A percentile compares a stretch with the other conserved stretches of the same genome.
These are phyloP conservation scores for Amanita pallidorosea DNA, from an alignment of 768 basidiomycete species.

Conservation along the genomic window DNA sequence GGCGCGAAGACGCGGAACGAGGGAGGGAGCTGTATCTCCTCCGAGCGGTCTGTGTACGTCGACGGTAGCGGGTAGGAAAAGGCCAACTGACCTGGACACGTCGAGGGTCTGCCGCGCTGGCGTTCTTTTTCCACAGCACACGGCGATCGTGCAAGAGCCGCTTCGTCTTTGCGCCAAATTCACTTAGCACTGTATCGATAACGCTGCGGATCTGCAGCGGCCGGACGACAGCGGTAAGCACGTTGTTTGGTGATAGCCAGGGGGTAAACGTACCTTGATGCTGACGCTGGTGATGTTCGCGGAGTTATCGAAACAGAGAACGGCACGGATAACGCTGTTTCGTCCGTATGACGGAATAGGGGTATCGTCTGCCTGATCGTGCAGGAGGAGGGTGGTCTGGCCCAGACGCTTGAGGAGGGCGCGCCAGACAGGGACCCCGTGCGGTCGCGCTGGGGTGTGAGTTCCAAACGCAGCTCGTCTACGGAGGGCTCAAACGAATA, in stretches of 20 bases:
- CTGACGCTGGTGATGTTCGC: conserved; percentile 29
- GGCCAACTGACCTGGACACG: conserved; percentile 22
- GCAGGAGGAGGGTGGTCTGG: conserved; percentile 29
- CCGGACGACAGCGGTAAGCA: no score
- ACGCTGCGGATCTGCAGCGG: conserved; percentile 25
- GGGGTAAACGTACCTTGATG: conserved; percentile 27
- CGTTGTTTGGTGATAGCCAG: no score
- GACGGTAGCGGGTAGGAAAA: conserved; percentile 37
- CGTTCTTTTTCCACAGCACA: conserved; percentile 25
- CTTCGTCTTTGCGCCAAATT: conserved; percentile 24
- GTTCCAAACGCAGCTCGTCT: conserved; percentile 44
- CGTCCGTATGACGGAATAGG: conserved; percentile 35
- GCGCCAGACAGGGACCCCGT: conserved; percentile 20
- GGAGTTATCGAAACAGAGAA: conserved; percentile 27
- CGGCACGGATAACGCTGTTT: conserved; percentile 27
- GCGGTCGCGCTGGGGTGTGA: conserved; percentile 24
- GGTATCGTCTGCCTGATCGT: conserved; percentile 32
- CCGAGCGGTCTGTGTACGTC: conserved; percentile 27
- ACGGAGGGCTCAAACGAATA: conserved; percentile 46
- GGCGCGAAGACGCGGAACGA: conserved; percentile 24
- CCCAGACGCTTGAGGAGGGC: conserved; percentile 29
- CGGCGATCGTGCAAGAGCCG: conserved; percentile 21
- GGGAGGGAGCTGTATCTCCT: conserved; percentile 34
- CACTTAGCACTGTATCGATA: conserved; percentile 26
- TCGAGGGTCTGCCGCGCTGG: conserved; percentile 5